Percentiles rank a stretch among this genome's conserved stretches.
Conservation (phyloP, 139 green algal species). For the Tetraselmis striata region DNA sequence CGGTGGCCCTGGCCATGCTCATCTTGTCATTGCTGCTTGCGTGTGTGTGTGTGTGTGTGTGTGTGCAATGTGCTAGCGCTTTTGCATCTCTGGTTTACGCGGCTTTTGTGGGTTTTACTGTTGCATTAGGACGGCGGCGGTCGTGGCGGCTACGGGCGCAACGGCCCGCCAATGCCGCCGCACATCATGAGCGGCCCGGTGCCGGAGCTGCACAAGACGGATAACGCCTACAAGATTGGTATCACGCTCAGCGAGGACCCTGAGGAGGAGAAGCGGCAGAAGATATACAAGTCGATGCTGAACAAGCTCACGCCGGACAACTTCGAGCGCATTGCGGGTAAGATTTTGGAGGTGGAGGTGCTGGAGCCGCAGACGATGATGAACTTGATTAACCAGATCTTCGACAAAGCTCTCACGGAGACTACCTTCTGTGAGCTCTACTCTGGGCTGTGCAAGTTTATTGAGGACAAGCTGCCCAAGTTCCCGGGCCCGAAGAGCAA, state of each 20-base stretch:
- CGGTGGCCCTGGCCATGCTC: too few species aligned
- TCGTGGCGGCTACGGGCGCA: conserved; percentile 45
- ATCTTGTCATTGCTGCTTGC: too few species aligned
- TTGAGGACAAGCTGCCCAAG: conserved; percentile 20
- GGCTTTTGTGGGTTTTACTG: background rate
- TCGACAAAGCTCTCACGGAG: conserved; percentile 97
- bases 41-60: too few species aligned
- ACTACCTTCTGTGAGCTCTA: conserved; percentile 92
- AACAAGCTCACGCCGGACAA: conserved; percentile 99
- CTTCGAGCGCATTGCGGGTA: conserved; percentile 75
- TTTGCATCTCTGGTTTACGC: background rate
- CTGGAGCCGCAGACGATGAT: conserved; percentile 66
- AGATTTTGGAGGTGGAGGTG: conserved; percentile 76
- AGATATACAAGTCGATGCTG: conserved; percentile 83
- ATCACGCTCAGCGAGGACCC: conserved; percentile 57
- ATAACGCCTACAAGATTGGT: conserved; percentile 49
- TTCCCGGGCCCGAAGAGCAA: conserved; percentile 25
- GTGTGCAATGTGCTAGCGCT: background rate
- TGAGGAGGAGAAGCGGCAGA: conserved; percentile 89
- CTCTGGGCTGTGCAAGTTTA: conserved; percentile 65
- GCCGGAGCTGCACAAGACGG: conserved; percentile 50
- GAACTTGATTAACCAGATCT: conserved; percentile 82
- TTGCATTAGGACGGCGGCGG: conserved; percentile 22
- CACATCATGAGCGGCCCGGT: conserved; percentile 14
- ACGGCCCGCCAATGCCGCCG: conserved; percentile 36